These are phyloP conservation scores for Quercus parvula DNA, from an alignment of 306 rosid species.

Conservation along the genomic window DNA sequence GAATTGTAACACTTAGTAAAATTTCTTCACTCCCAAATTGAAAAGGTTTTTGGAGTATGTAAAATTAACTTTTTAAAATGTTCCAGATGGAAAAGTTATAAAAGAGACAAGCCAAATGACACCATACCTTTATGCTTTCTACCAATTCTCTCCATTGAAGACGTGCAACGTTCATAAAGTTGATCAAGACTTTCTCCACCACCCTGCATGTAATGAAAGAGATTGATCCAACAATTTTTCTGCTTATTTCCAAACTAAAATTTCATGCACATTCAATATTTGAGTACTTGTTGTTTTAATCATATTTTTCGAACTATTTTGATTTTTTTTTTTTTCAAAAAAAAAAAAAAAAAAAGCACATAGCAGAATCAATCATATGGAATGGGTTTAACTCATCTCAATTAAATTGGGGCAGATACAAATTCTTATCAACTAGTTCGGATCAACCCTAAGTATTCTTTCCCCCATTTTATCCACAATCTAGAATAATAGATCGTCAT, in stretches of 20 bases:
- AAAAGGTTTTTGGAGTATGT: background rate
- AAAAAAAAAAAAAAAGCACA: background rate
- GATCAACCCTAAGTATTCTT: no score
- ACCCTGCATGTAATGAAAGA: slow-evolving; percentile 49
- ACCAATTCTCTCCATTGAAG: slow-evolving; percentile 61
- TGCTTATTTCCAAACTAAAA: background rate
- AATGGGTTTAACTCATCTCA: background rate
- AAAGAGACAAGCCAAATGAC: background rate
- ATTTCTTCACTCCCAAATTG: background rate
- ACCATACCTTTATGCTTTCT: slow-evolving; percentile 66
- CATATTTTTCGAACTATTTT: background rate
- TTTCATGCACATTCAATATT: background rate
- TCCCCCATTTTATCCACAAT: no score
- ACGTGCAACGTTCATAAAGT: slow-evolving; percentile 69
- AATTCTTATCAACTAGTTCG: no score
- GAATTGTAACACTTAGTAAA: background rate
- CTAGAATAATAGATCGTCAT: no score
- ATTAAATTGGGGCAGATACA: no score
- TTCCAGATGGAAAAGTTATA: background rate
- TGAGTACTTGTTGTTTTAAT: background rate
- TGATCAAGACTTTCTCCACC: slow-evolving; percentile 92
- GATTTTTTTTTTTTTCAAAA: background rate
- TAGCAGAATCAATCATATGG: background rate
- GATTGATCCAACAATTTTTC: slow-evolving; percentile 15
- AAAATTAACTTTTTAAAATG: background rate